Percentiles rank a stretch among this genome's conserved stretches.
These are phyloP conservation scores for Colletotrichum tropicale DNA, from an alignment of 2,329 filamentous ascomycete species.

Conservation along the genomic window DNA sequence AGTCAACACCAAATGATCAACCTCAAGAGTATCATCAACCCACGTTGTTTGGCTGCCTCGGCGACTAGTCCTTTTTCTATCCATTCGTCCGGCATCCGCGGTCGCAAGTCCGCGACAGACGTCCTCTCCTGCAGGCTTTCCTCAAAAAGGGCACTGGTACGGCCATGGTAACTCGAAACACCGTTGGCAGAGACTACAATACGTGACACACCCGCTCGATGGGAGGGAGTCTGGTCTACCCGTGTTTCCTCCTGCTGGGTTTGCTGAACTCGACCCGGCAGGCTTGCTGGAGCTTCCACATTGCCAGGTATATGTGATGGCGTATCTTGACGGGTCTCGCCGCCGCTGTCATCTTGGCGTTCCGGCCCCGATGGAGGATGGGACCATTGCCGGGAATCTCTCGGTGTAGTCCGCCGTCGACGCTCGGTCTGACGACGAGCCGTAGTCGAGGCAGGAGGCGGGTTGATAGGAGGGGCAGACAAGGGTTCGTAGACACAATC, in stretches of 20 bases:
- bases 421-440: neutral
- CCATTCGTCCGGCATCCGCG: slow-evolving; percentile 40
- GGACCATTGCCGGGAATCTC: neutral
- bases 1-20: neutral
- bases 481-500: slow-evolving; percentile 45
- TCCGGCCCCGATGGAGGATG: neutral
- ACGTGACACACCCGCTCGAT: slow-evolving; percentile 30
- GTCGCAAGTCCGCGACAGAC: slow-evolving; percentile 16
- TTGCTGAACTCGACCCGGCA: neutral
- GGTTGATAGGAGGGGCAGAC: slow-evolving; percentile 25
- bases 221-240: neutral
- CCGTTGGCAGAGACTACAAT: slow-evolving; percentile 44
- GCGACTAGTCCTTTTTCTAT: slow-evolving; percentile 50
- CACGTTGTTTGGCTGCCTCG: slow-evolving; percentile 49
- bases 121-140: slow-evolving; percentile 30
- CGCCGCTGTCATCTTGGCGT: neutral
- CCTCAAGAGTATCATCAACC: neutral
- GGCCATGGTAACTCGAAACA: slow-evolving; percentile 52
- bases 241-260: neutral
- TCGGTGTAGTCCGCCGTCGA: neutral
- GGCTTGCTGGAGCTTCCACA: neutral
- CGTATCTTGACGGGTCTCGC: neutral
- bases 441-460: neutral
- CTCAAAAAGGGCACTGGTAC: slow-evolving; percentile 53
- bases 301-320: neutral